Evolutionary conservation across 2,329 filamentous ascomycete species (phyloP).

Genomic region (Fusarium siculi): DNA sequence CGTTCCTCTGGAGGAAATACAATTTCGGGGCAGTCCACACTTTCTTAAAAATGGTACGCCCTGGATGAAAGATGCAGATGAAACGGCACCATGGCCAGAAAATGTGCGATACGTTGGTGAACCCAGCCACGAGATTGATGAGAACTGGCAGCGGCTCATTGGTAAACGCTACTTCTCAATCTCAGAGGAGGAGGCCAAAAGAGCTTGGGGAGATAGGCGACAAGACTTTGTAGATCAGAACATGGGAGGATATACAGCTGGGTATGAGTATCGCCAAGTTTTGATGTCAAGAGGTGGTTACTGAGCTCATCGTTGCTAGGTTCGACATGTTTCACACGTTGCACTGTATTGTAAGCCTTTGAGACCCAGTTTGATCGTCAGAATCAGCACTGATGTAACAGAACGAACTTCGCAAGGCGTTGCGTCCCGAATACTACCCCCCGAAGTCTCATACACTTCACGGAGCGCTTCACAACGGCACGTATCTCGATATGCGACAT

Average conservation of each 20-base stretch:
- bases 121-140: not conserved
- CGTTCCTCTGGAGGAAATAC: not conserved
- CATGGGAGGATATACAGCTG: not conserved
- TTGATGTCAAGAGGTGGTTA: too few species aligned
- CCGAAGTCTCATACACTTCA: not conserved
- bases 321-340: not conserved
- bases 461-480: not conserved
- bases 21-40: not conserved
- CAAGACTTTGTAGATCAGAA: not conserved
- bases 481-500: not conserved
- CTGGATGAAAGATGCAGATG: not conserved
- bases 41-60: not conserved
- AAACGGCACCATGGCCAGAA: not conserved
- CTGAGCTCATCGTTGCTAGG: not conserved
- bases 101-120: not conserved
- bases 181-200: not conserved
- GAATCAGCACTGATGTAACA: not conserved
- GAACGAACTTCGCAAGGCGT: not conserved
- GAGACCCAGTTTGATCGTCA: accelerated
- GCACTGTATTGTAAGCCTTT: not conserved
- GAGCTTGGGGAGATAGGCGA: not conserved
- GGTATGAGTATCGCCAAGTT: not conserved
- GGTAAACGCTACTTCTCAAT: not conserved
- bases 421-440: not conserved
- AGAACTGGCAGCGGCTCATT: not conserved